Percentiles rank a stretch among this genome's conserved stretches.
phyloP scores from a whole-genome alignment of 805 yeast genomes.

The Wickerhamomyces kurtzmanii region DNA sequence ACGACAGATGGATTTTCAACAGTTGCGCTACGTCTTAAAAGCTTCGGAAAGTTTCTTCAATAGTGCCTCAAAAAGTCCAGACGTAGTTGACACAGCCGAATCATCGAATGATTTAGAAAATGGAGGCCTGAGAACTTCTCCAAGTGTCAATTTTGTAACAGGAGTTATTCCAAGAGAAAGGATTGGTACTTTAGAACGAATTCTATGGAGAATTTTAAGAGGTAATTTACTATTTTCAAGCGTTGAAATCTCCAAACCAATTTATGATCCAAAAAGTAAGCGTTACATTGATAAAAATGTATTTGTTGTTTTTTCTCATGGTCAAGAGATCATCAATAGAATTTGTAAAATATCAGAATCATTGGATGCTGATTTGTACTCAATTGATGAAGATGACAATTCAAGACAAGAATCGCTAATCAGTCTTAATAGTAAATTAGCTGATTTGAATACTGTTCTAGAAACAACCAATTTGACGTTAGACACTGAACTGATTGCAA shows the following conservation, averaged over 20 bases:
- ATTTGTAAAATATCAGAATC: slow-evolving; percentile 62
- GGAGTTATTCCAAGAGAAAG: slow-evolving; percentile 61
- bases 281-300: slow-evolving; percentile 42
- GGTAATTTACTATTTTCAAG: slow-evolving; percentile 61
- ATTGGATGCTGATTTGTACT: slow-evolving; percentile 52
- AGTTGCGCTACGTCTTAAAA: slow-evolving; percentile 43
- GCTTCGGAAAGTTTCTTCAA: slow-evolving; percentile 40
- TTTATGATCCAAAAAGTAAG: slow-evolving; percentile 46
- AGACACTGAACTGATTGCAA: slow-evolving; percentile 55
- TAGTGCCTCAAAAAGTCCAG: slow-evolving; percentile 10
- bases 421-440: slow-evolving; percentile 27
- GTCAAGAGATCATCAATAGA: slow-evolving; percentile 48
- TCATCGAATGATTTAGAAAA: slow-evolving; percentile 13
- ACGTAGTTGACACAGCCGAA: slow-evolving; percentile 6
- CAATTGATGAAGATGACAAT: slow-evolving; percentile 33
- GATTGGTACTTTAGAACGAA: slow-evolving; percentile 50
- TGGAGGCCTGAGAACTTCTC: slow-evolving; percentile 6
- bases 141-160: slow-evolving; percentile 40
- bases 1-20: slow-evolving; percentile 58
- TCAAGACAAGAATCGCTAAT: slow-evolving; percentile 26
- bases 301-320: slow-evolving; percentile 64
- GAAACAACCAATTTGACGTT: slow-evolving; percentile 42
- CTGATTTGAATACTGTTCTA: slow-evolving; percentile 40
- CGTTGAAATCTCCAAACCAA: slow-evolving; percentile 41
- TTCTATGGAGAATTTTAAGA: slow-evolving; percentile 66